Base-by-base conservation (phyloP, 371 early-diverging fungal species). In the Massospora cicadina region DNA sequence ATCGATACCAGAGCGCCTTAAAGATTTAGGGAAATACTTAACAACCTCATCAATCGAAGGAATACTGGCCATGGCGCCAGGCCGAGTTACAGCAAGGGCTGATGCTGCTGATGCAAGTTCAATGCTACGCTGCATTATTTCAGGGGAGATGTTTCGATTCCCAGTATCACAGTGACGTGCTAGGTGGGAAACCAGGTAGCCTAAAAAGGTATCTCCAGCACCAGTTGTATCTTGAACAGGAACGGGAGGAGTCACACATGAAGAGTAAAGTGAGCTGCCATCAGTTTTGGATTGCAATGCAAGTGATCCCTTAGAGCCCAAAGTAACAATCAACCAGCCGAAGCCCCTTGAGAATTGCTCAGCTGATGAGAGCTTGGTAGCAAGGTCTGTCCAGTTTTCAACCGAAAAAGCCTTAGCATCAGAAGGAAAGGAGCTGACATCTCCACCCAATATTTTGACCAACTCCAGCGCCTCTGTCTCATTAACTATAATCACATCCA, bases 121-220 rank as follows among this genome's bases (percentile, higher is more conserved):
- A 67, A 77, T 77, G 12, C 74, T 68, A 54, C 79, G 66, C 0
- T 80, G 76, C 1, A 66, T 70, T 58, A 77, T 72, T 25, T 63
- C 54, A 10, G 17, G 5, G 17, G 43, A 17, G 43, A 43, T 43
- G 10, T 43, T 43, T 43, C 43, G 5, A 5, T 5, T 43, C 17
- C 17, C 17, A 17, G 17, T 17, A 17, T 17, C 17, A 43, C 10
- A 5, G 17, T 43, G 43, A 10, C 10, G 17, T 5, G 77, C 71
- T 55, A 88, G 76, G 23, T 80, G 71, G 21, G 86, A 79, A 28
- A 83, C 72, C 72, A 90, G 88, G 72, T 79, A 91, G 0, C 91
- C 94, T 65, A 84, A 77, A 75, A 83, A 86, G 2, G 84, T 76
- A 68, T 82, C 82, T 33, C 85, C 80, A 26, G 88, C 83, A 1